These are phyloP conservation scores for Schizothecium vesticola DNA, from an alignment of 495 filamentous ascomycete species.

Conservation along the genomic window DNA sequence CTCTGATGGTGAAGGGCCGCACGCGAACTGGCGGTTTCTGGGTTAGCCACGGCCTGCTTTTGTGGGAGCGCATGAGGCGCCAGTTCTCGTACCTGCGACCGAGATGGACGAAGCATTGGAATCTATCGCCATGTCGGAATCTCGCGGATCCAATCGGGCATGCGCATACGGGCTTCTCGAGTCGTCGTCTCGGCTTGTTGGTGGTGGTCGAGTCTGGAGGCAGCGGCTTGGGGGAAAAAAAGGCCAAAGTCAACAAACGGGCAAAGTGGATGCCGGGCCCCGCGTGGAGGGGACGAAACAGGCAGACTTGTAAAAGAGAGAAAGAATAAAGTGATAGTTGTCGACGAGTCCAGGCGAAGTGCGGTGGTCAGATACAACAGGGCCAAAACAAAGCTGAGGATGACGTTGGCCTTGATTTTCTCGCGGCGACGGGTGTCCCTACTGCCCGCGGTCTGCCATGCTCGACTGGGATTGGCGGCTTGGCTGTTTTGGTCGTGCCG, in stretches of 20 bases:
- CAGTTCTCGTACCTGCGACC: slow-evolving; percentile 47
- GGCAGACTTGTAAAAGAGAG: neutral
- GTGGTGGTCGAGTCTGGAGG: neutral
- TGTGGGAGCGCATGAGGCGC: neutral
- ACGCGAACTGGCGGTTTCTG: slow-evolving; percentile 64
- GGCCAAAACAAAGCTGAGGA: slow-evolving; percentile 8
- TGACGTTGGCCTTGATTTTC: slow-evolving; percentile 21
- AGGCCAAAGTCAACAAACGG: slow-evolving; percentile 8
- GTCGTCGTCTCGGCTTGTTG: neutral
- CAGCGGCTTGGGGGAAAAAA: neutral
- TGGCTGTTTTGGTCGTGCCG: slow-evolving; percentile 18
- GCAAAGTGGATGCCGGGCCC: neutral
- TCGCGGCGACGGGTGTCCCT: neutral
- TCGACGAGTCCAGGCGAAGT: neutral
- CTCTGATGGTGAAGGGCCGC: slow-evolving; percentile 83
- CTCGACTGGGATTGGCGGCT: slow-evolving; percentile 15
- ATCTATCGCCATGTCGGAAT: slow-evolving; percentile 28
- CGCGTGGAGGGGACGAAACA: neutral
- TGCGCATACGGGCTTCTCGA: neutral
- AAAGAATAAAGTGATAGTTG: neutral
- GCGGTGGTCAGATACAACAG: neutral
- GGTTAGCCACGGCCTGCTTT: neutral
- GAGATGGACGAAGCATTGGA: slow-evolving; percentile 51
- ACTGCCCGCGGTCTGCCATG: neutral
- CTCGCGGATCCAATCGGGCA: slow-evolving; percentile 8